A percentile compares a stretch with the other conserved stretches of the same genome.
Evolutionary conservation across 225 moss, liverwort and hornwort species (phyloP).

Genomic region (Sphagnum tenellum): DNA sequence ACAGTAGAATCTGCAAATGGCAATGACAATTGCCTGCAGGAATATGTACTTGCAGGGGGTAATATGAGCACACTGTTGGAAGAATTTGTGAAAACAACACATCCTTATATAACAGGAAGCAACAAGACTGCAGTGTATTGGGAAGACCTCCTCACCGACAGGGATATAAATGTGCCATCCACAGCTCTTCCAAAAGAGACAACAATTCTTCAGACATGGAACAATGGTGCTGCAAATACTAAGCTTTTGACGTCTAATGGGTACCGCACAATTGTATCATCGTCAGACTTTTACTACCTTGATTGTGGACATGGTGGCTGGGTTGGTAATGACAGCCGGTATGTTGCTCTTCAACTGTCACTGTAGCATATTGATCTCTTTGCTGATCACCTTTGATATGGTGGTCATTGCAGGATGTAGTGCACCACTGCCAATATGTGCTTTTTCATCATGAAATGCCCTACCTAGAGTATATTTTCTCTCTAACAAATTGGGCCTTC

Average conservation of each 20-base stretch:
- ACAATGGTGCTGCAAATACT: slow-evolving; percentile 54
- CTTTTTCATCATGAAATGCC: too few relatives aligned
- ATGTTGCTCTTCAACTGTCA: not conserved
- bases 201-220: slow-evolving; percentile 78
- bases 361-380: too few relatives aligned
- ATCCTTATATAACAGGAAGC: slow-evolving; percentile 39
- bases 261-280: slow-evolving; percentile 71
- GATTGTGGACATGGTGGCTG: slow-evolving; percentile 78
- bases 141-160: slow-evolving; percentile 60
- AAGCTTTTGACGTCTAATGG: slow-evolving; percentile 57
- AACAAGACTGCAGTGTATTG: slow-evolving; percentile 59
- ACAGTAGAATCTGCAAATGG: too few relatives aligned
- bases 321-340: slow-evolving; percentile 70
- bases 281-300: slow-evolving; percentile 62
- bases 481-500: too few relatives aligned
- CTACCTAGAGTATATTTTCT: too few relatives aligned
- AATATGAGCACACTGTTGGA: slow-evolving; percentile 32
- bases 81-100: slow-evolving; percentile 34
- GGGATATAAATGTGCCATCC: slow-evolving; percentile 34
- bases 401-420: too few relatives aligned
- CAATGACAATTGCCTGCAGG: slow-evolving; percentile 11
- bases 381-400: too few relatives aligned
- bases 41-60: slow-evolving; percentile 30
- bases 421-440: too few relatives aligned
- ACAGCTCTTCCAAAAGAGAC: slow-evolving; percentile 28